phyloP scores from a whole-genome alignment of 805 yeast genomes.

The Candida pseudofarinosa region DNA sequence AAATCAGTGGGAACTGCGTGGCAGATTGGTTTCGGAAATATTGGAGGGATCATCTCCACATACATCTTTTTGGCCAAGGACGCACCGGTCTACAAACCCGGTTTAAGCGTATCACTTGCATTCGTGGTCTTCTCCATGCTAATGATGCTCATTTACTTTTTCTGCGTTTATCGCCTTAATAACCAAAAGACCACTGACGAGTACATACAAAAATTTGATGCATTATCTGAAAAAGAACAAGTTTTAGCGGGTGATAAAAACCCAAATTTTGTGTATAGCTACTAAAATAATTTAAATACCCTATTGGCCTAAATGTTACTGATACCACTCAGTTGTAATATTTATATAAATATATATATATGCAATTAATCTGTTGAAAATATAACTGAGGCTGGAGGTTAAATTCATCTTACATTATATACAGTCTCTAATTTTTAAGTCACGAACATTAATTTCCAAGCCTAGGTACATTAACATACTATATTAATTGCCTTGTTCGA shows the following conservation, averaged over 20 bases:
- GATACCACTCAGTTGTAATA: too few species aligned
- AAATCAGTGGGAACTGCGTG: slow-evolving; percentile 56
- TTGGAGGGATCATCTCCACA: slow-evolving; percentile 66
- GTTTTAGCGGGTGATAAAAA: slow-evolving; percentile 33
- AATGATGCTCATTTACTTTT: slow-evolving; percentile 29
- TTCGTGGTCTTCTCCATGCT: slow-evolving; percentile 42
- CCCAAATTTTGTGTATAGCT: slow-evolving; percentile 33
- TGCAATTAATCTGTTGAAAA: too few species aligned
- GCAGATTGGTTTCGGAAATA: slow-evolving; percentile 70
- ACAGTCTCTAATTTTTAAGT: neutral
- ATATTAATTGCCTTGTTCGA: too few species aligned
- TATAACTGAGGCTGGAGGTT: too few species aligned
- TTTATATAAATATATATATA: too few species aligned
- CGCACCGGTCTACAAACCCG: slow-evolving; percentile 57
- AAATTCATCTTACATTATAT: neutral
- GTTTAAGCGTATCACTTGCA: slow-evolving; percentile 49
- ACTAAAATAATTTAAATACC: slow-evolving; percentile 11
- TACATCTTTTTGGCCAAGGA: slow-evolving; percentile 52
- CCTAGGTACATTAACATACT: neutral
- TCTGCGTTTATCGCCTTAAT: slow-evolving; percentile 20
- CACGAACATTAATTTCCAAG: neutral
- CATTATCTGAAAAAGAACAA: slow-evolving; percentile 25
- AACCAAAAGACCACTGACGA: slow-evolving; percentile 20
- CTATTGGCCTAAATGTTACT: too few species aligned
- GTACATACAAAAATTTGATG: slow-evolving; percentile 24